Evolutionary conservation across 495 filamentous ascomycete species (phyloP).

Genomic region (Parathielavia hyrcaniae): DNA sequence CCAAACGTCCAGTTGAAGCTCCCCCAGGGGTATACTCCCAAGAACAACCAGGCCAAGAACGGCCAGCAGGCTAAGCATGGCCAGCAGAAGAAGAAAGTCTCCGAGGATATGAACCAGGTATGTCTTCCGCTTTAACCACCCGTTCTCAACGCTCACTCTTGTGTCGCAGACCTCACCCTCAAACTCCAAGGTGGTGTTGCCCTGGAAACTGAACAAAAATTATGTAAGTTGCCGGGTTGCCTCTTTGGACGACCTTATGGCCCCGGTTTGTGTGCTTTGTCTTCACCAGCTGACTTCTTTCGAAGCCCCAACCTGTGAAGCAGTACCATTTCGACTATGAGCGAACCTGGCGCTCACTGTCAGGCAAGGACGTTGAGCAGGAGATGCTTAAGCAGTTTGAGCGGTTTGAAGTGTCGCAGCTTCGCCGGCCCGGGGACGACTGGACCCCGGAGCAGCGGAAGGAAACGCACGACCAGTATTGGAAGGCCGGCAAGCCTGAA

Average conservation of each 20-base stretch:
- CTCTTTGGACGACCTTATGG: no score
- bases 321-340: conserved; percentile 4
- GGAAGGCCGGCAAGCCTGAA: not conserved
- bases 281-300: not conserved
- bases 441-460: not conserved
- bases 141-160: not conserved
- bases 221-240: not conserved
- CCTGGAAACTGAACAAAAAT: conserved; percentile 3
- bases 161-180: not conserved
- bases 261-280: not conserved
- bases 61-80: not conserved
- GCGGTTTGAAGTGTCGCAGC: not conserved
- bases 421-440: conserved; percentile 1
- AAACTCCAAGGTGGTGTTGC: not conserved
- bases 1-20: not conserved
- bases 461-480: not conserved
- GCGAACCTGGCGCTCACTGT: conserved; percentile 2
- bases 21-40: not conserved
- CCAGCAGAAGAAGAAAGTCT: not conserved
- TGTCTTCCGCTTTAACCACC: not conserved
- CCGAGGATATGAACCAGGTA: not conserved
- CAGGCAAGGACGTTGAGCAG: not conserved
- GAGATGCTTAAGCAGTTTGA: conserved; percentile 2
- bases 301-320: not conserved
- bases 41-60: not conserved